phyloP scores from a whole-genome alignment of 345 rosid genomes.

The Populus alba region DNA sequence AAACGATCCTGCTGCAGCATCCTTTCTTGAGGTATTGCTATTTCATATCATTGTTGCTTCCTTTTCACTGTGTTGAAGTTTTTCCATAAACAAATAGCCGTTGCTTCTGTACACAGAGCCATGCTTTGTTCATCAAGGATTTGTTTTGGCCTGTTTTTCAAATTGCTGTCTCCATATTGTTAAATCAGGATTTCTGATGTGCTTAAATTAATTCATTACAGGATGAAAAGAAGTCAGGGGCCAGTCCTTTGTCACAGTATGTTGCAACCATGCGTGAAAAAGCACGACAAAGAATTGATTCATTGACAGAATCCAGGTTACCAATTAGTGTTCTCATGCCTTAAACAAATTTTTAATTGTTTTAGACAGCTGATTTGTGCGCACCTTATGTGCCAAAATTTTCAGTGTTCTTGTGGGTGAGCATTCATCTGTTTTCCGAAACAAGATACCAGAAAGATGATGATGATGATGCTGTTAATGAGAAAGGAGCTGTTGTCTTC shows the following conservation, averaged over 20 bases:
- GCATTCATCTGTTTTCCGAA: constrained; percentile 55
- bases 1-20: constrained; percentile 61
- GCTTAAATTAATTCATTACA: constrained; percentile 19
- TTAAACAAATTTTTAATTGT: neutral
- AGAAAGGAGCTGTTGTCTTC: constrained; percentile 60
- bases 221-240: constrained; percentile 63
- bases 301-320: constrained; percentile 83
- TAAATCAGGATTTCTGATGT: neutral
- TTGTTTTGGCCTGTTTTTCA: neutral
- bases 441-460: constrained; percentile 41
- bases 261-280: constrained; percentile 49
- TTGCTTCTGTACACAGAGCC: neutral
- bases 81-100: neutral
- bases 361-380: constrained; percentile 5
- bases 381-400: constrained; percentile 4
- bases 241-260: constrained; percentile 68
- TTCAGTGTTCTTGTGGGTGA: constrained; percentile 86
- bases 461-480: constrained; percentile 21
- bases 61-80: neutral
- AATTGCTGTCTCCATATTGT: neutral
- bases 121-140: neutral
- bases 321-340: neutral
- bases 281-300: constrained; percentile 65
- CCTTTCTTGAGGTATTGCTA: constrained; percentile 57
- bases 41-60: neutral